Base-by-base conservation (phyloP, 768 basidiomycete species). In the Russula vinacea region DNA sequence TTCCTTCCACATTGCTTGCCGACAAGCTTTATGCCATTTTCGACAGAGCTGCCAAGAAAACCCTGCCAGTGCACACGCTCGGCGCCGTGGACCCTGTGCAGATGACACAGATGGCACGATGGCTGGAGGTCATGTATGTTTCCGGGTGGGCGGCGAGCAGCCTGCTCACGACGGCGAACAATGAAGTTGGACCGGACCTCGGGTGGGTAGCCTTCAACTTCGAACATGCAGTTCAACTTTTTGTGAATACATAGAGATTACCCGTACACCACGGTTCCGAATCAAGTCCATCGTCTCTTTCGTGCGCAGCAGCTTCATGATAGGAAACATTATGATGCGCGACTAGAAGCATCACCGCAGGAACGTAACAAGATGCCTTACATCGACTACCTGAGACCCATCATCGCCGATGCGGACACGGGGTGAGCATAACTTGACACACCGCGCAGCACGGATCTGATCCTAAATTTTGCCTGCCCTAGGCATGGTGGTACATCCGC, bases 201-300 rank as follows among this genome's bases (percentile, higher is more conserved):
- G 92, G 90, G 92, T 84, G 69, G 58, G 76, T 67, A 24, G 35
- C n/a, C 22, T 13, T 55, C 49, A 3, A 54, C n/a, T 32, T 19
- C 11, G 19, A 57, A 17, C 29, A 57, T 49, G 40, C 22, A 45
- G 1, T 53, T 35, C 10, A n/a, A 52, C 10, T 58, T n/a, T 17
- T 26, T 40, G 24, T 35, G 26, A 19, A 22, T n/a, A n/a, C 33
- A 13, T 64, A 94, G 88, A 40, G 95, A 98, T 75, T 96, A 97
- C 73, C 93, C 94, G 1, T 97, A 97, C 74, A 94, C 93, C 11
- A 96, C 94, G 1, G 93, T 98, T 17, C 94, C 95, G 26, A 96
- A 97, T 73, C 94, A 96, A 73, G 94, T 97, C 0, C 90, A 96
- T 61, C 83, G 92, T 54, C 81, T 97, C 56, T 91, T 92, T 78